Evolutionary conservation across 2,329 filamentous ascomycete genomes (phyloP).

Genomic region (Fusarium chlamydosporum): DNA sequence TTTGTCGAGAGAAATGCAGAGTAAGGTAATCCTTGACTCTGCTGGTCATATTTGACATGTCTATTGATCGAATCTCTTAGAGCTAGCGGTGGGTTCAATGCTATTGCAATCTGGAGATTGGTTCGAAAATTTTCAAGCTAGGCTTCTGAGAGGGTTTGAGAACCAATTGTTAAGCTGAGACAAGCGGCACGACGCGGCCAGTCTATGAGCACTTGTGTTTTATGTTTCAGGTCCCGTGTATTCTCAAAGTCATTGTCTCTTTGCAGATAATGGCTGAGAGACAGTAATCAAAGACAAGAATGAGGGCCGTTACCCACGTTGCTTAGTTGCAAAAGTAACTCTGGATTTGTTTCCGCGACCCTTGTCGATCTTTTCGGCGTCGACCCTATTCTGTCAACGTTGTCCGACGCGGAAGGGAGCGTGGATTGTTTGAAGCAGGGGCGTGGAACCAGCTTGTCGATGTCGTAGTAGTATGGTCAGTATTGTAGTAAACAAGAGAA

Average conservation of each 20-base stretch:
- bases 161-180: slow-evolving; percentile 50
- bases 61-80: slow-evolving; percentile 24
- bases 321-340: slow-evolving; percentile 38
- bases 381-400: slow-evolving; percentile 47
- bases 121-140: slow-evolving; percentile 42
- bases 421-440: slow-evolving; percentile 39
- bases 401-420: slow-evolving; percentile 48
- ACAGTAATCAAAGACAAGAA: slow-evolving; percentile 40
- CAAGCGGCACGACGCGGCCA: slow-evolving; percentile 47
- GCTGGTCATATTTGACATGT: slow-evolving; percentile 15
- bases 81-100: slow-evolving; percentile 18
- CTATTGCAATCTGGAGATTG: slow-evolving; percentile 39
- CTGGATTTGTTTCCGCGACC: slow-evolving; percentile 48
- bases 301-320: slow-evolving; percentile 37
- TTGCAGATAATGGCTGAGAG: slow-evolving; percentile 34
- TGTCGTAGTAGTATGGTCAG: slow-evolving; percentile 17
- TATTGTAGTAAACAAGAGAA: slow-evolving; percentile 38
- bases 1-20: slow-evolving; percentile 2
- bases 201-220: slow-evolving; percentile 44
- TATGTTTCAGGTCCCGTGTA: slow-evolving; percentile 39
- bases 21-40: slow-evolving; percentile 7
- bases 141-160: slow-evolving; percentile 38
- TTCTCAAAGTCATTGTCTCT: slow-evolving; percentile 28
- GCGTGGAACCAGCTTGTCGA: slow-evolving; percentile 43
- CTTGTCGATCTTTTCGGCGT: slow-evolving; percentile 42